Conservation (phyloP, 2,329 filamentous ascomycete genomes). For the Colletotrichum ledebouriae region DNA sequence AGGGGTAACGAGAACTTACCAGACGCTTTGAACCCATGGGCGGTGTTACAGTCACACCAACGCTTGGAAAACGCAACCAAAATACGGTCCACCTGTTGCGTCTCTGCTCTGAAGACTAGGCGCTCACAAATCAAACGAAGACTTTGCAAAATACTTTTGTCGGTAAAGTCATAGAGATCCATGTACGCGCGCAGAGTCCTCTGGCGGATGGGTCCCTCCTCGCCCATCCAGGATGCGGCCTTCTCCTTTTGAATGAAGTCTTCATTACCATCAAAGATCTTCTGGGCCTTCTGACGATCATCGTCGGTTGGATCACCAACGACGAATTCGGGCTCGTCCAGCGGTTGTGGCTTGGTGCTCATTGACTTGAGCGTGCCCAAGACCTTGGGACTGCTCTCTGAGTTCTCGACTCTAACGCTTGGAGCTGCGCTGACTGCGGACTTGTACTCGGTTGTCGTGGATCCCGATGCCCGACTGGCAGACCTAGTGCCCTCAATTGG, state of each 20-base stretch:
- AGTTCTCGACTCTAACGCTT: slow-evolving; percentile 59
- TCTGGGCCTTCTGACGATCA: slow-evolving; percentile 82
- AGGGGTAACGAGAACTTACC: slow-evolving; percentile 66
- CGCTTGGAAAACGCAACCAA: slow-evolving; percentile 88
- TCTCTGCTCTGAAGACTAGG: slow-evolving; percentile 88
- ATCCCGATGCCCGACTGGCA: slow-evolving; percentile 52
- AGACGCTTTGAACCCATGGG: slow-evolving; percentile 90
- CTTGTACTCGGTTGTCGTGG: slow-evolving; percentile 56
- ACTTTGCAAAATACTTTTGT: slow-evolving; percentile 82
- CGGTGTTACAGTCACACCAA: slow-evolving; percentile 94
- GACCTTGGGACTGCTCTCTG: slow-evolving; percentile 54
- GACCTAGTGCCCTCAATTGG: slow-evolving; percentile 57
- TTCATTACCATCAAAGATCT: slow-evolving; percentile 88
- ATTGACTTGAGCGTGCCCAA: slow-evolving; percentile 51
- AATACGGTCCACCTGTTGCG: slow-evolving; percentile 96
- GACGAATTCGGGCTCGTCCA: slow-evolving; percentile 71
- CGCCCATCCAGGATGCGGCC: slow-evolving; percentile 90
- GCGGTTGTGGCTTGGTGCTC: slow-evolving; percentile 58
- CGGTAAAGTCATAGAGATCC: slow-evolving; percentile 88
- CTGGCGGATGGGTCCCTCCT: slow-evolving; percentile 72
- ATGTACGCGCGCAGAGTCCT: slow-evolving; percentile 83
- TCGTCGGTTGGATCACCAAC: slow-evolving; percentile 73
- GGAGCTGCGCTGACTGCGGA: slow-evolving; percentile 53
- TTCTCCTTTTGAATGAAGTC: slow-evolving; percentile 83
- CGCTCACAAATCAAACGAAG: slow-evolving; percentile 86